phyloP scores from a whole-genome alignment of 306 rosid species.

The Trifolium subterraneum region DNA sequence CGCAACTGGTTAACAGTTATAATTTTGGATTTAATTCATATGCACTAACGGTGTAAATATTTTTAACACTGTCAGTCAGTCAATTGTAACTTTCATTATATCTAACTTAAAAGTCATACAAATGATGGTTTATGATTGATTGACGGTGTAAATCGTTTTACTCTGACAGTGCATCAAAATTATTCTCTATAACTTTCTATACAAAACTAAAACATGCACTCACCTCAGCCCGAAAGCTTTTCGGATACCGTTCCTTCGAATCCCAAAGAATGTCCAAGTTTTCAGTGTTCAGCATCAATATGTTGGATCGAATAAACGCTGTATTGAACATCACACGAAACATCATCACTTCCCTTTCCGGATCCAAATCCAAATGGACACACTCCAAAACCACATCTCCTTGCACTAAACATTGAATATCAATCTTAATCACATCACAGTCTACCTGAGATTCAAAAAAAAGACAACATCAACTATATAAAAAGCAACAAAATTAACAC shows the following conservation, averaged over 20 bases:
- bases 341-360: conserved; percentile 98
- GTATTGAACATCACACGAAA: conserved; percentile 94
- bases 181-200: conserved; percentile 9
- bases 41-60: background rate
- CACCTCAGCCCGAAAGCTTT: conserved; percentile 95
- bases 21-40: background rate
- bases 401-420: conserved; percentile 93
- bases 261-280: conserved; percentile 97
- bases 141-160: background rate
- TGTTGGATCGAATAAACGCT: conserved; percentile 91
- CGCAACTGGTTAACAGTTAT: conserved; percentile 7
- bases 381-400: conserved; percentile 99
- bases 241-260: conserved; percentile 87
- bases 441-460: conserved; percentile 72
- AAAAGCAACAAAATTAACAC: background rate
- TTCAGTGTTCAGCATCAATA: conserved; percentile 81
- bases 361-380: conserved; percentile 86
- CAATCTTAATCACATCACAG: conserved; percentile 97
- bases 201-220: conserved; percentile 39
- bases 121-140: background rate
- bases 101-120: background rate
- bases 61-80: background rate
- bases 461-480: conserved; percentile 34
- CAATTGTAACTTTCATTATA: background rate
- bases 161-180: background rate